Evolutionary conservation across 768 basidiomycete species (phyloP).

Genomic region (Mrakia hoshinonis): DNA sequence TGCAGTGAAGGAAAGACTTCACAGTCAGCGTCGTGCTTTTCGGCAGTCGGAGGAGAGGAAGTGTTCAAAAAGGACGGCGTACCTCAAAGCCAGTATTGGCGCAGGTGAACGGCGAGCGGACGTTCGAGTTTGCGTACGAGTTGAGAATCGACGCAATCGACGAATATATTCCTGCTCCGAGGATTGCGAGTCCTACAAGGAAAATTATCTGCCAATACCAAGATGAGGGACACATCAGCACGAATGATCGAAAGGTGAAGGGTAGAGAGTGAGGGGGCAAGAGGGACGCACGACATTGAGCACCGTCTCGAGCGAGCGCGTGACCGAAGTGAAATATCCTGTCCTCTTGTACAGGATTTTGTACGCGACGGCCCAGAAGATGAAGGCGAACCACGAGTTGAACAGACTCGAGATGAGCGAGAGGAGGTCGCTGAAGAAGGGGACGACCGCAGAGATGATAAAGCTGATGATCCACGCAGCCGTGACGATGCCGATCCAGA

Average conservation of each 20-base stretch:
- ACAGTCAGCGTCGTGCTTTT: too few relatives aligned
- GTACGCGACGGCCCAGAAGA: constrained; percentile 32
- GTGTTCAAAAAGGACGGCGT: too few relatives aligned
- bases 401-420: constrained; percentile 31
- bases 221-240: too few relatives aligned
- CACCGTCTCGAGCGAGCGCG: constrained; percentile 24
- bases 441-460: constrained; percentile 31
- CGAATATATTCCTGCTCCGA: too few relatives aligned
- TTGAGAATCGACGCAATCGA: constrained; percentile 31
- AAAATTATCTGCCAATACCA: too few relatives aligned
- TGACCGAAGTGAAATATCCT: constrained; percentile 15
- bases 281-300: constrained; percentile 27
- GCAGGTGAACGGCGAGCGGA: constrained; percentile 33
- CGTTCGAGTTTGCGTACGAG: constrained; percentile 26
- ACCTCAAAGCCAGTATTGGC: constrained; percentile 30
- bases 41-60: too few relatives aligned
- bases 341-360: constrained; percentile 25
- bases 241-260: too few relatives aligned
- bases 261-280: too few relatives aligned
- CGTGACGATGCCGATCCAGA: constrained; percentile 33
- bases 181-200: too few relatives aligned
- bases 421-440: constrained; percentile 32
- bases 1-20: too few relatives aligned
- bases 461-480: constrained; percentile 33
- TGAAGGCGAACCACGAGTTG: constrained; percentile 33